These are phyloP conservation scores for Candida anutae DNA, from an alignment of 1,139 yeast species.

Conservation along the genomic window DNA sequence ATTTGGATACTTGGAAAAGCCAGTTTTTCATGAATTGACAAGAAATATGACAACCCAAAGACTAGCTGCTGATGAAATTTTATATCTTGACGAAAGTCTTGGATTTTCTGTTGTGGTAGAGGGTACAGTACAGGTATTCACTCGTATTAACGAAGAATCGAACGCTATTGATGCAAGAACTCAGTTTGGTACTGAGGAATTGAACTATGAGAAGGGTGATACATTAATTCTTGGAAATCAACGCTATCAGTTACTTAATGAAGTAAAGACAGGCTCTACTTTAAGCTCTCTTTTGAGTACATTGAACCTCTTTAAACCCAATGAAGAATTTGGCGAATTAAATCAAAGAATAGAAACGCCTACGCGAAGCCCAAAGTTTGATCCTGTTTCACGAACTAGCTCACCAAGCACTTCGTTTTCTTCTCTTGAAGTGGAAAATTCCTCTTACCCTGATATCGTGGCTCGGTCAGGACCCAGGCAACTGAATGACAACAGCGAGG, in stretches of 20 bases:
- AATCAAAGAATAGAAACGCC: slow-evolving; percentile 1
- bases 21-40: slow-evolving; percentile 88
- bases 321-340: not conserved
- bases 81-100: slow-evolving; percentile 57
- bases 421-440: slow-evolving; percentile 1
- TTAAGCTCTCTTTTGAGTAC: slow-evolving; percentile 77
- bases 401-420: not conserved
- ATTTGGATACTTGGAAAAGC: slow-evolving; percentile 85
- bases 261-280: slow-evolving; percentile 80
- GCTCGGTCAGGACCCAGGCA: slow-evolving; percentile 50
- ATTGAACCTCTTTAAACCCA: slow-evolving; percentile 45
- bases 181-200: slow-evolving; percentile 10
- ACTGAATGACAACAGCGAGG: slow-evolving; percentile 4
- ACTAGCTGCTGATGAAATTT: slow-evolving; percentile 65
- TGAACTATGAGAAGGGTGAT: slow-evolving; percentile 32
- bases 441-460: slow-evolving; percentile 36
- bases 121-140: slow-evolving; percentile 77
- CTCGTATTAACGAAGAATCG: slow-evolving; percentile 35
- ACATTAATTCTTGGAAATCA: slow-evolving; percentile 39
- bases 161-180: slow-evolving; percentile 4
- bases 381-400: slow-evolving; percentile 6
- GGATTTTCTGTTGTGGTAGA: slow-evolving; percentile 95
- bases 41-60: slow-evolving; percentile 88
- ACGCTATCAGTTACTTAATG: slow-evolving; percentile 70
- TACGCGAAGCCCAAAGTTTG: slow-evolving; percentile 6